phyloP scores from a whole-genome alignment of 176 grass and related monocot species.

The Rhynchospora pubera region DNA sequence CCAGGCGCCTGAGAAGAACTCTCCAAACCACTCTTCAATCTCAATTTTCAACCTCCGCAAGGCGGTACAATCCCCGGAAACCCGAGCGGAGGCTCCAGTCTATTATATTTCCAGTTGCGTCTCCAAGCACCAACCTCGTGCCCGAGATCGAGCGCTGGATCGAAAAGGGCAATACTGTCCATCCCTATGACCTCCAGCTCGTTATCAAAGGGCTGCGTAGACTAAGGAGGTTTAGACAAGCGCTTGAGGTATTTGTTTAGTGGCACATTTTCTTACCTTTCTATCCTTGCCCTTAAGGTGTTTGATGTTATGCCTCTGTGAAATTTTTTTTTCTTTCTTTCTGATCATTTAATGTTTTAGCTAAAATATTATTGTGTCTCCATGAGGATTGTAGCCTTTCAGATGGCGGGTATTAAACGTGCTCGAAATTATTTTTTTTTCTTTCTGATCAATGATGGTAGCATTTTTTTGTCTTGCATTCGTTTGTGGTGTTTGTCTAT shows the following conservation, averaged over 20 bases:
- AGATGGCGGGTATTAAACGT: not conserved
- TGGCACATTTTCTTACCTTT: not conserved
- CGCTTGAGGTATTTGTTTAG: slow-evolving; percentile 49
- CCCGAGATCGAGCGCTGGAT: slow-evolving; percentile 71
- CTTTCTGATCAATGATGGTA: too few relatives aligned
- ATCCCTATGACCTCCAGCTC: slow-evolving; percentile 42
- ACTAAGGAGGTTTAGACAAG: slow-evolving; percentile 52
- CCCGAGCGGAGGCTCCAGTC: slow-evolving; percentile 35
- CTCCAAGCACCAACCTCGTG: slow-evolving; percentile 47
- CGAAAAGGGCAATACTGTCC: slow-evolving; percentile 35
- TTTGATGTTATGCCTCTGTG: slow-evolving; percentile 7
- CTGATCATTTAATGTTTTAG: not conserved
- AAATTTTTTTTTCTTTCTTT: not conserved
- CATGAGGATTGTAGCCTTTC: not conserved
- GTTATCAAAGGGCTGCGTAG: slow-evolving; percentile 53
- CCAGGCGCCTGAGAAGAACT: slow-evolving; percentile 22
- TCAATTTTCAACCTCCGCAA: not conserved
- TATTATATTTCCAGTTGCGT: slow-evolving; percentile 56
- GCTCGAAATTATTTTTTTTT: too few relatives aligned
- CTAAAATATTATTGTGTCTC: not conserved
- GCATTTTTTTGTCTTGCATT: not conserved
- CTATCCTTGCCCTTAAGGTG: not conserved
- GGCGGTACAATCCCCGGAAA: slow-evolving; percentile 6
- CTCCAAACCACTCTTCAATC: slow-evolving; percentile 12
- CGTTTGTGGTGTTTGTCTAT: not conserved